These are phyloP conservation scores for Candida germanica DNA, from an alignment of 805 yeast genomes.

Conservation along the genomic window DNA sequence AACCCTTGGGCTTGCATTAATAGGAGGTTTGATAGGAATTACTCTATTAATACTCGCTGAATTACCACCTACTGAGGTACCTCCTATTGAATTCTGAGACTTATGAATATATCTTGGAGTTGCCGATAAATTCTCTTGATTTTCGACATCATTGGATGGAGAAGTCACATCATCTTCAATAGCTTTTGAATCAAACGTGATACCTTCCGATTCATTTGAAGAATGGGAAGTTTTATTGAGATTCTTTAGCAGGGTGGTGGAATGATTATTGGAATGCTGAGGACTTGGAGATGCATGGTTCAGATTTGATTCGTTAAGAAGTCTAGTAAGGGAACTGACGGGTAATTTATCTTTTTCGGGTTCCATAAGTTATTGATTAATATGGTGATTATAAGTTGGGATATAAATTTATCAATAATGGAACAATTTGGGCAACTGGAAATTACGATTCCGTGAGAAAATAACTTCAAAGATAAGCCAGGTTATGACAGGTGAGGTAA, in stretches of 20 bases:
- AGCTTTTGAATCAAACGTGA: slow-evolving; percentile 10
- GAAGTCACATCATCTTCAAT: not conserved
- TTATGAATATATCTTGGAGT: not conserved
- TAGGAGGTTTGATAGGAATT: slow-evolving; percentile 18
- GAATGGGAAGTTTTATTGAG: slow-evolving; percentile 9
- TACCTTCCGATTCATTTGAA: slow-evolving; percentile 12
- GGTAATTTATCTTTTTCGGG: slow-evolving; percentile 18
- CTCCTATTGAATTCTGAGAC: no score
- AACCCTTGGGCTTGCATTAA: slow-evolving; percentile 38
- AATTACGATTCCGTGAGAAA: no score
- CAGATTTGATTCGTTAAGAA: slow-evolving; percentile 32
- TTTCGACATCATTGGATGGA: slow-evolving; percentile 2
- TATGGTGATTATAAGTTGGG: no score
- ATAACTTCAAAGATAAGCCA: no score
- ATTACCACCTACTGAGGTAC: no score
- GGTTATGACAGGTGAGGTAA: no score
- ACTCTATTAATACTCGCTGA: slow-evolving; percentile 11
- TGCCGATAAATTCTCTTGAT: no score
- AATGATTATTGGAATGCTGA: slow-evolving; percentile 14
- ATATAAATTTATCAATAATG: no score
- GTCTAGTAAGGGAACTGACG: slow-evolving; percentile 35
- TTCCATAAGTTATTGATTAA: no score
- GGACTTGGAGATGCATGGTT: slow-evolving; percentile 17
- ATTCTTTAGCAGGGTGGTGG: slow-evolving; percentile 8
- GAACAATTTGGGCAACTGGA: no score